A percentile compares a stretch with the other conserved stretches of the same genome.
Conservation (phyloP, 106 monocot genomes). For the Alisma plantagoaquatica region DNA sequence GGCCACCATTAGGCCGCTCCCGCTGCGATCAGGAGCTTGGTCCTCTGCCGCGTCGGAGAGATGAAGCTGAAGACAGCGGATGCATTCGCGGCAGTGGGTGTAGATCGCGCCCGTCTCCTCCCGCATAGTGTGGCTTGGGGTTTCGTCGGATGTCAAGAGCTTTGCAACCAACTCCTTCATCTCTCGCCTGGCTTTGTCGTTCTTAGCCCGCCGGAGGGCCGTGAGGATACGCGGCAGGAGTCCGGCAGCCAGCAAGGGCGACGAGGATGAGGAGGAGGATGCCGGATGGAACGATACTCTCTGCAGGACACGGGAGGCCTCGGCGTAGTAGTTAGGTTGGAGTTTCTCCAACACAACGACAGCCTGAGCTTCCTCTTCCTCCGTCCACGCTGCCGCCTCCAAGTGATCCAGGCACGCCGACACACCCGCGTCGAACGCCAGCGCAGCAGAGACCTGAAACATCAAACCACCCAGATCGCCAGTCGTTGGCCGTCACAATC, state of each 20-base stretch:
- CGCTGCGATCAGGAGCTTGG: not conserved
- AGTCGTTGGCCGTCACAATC: constrained; percentile 22
- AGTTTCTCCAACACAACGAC: constrained; percentile 22
- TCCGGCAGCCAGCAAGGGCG: constrained; percentile 11
- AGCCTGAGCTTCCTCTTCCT: constrained; percentile 41
- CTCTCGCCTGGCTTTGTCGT: constrained; percentile 49
- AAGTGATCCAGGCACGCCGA: constrained; percentile 40
- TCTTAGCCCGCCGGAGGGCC: constrained; percentile 37
- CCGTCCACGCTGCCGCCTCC: constrained; percentile 54
- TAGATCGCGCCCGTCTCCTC: constrained; percentile 6
- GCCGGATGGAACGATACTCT: constrained; percentile 36
- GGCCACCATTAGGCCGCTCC: not conserved
- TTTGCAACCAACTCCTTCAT: constrained; percentile 36
- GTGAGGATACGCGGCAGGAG: constrained; percentile 24
- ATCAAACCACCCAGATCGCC: no score
- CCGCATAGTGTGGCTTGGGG: no score
- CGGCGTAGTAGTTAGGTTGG: constrained; percentile 10
- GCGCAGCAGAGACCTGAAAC: not conserved
- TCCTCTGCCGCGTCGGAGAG: constrained; percentile 4
- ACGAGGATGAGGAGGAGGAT: no score
- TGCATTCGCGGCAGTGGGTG: constrained; percentile 3
- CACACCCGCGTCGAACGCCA: constrained; percentile 36
- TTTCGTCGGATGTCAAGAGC: constrained; percentile 1
- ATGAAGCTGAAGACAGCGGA: not conserved
- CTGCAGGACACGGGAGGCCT: constrained; percentile 16